Conservation (phyloP, 148 eudicot genomes). For the Rhododendron simsii region DNA sequence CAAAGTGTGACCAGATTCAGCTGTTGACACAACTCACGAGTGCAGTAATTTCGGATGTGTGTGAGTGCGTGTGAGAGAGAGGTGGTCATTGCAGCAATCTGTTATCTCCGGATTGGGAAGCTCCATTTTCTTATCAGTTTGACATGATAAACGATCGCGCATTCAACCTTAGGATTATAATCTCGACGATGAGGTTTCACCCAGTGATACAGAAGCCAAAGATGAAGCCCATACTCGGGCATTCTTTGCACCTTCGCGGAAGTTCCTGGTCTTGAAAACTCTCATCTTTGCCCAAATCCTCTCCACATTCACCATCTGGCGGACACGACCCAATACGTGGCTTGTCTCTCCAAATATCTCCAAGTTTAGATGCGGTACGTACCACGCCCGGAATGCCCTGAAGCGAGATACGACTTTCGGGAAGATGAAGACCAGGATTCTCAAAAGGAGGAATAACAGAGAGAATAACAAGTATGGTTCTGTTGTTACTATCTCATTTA, state of each 20-base stretch:
- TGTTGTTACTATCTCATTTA: background rate
- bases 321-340: background rate
- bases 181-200: background rate
- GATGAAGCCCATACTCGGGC: constrained; percentile 2
- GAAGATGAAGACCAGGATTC: background rate
- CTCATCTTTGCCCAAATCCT: background rate
- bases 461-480: background rate
- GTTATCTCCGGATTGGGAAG: background rate
- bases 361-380: background rate
- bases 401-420: background rate
- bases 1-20: background rate
- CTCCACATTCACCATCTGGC: background rate
- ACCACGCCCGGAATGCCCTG: background rate
- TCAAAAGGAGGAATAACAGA: background rate
- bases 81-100: background rate
- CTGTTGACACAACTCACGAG: background rate
- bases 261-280: background rate
- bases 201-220: background rate
- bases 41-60: background rate
- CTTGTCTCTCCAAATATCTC: constrained; percentile 4
- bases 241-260: background rate
- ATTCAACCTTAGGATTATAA: background rate
- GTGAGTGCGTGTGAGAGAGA: background rate
- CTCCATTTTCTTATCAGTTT: background rate
- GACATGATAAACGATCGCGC: background rate